Conservation (phyloP, 1,284 basidiomycete species). For the Apiotrichum veenhuisii region DNA sequence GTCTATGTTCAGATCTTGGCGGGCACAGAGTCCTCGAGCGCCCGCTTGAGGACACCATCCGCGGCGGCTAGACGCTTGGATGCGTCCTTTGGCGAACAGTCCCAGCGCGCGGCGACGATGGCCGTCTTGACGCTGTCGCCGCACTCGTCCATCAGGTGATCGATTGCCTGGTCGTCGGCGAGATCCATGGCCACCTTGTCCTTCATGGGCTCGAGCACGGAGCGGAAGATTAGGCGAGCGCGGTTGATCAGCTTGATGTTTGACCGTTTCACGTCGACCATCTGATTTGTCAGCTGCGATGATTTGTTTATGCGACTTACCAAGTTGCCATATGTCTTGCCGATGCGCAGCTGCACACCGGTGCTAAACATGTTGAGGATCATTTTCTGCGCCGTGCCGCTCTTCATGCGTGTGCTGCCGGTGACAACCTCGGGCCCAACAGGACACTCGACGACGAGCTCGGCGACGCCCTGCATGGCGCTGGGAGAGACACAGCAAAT, state of each 20-base stretch:
- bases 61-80: conserved; percentile 4
- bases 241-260: conserved; percentile 16
- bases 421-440: conserved; percentile 26
- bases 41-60: conserved; percentile 16
- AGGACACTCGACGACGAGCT: conserved; percentile 22
- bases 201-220: conserved; percentile 7
- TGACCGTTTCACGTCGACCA: conserved; percentile 15
- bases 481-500: conserved; percentile 15
- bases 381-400: conserved; percentile 25
- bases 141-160: conserved; percentile 15
- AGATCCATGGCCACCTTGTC: conserved; percentile 1
- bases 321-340: conserved; percentile 23
- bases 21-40: no score
- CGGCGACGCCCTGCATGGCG: conserved; percentile 7
- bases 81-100: conserved; percentile 10
- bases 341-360: conserved; percentile 18
- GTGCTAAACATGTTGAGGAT: conserved; percentile 26
- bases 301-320: no score
- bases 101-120: conserved; percentile 21
- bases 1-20: no score
- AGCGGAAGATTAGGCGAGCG: conserved; percentile 11
- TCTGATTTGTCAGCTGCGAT: no score
- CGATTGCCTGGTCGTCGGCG: conserved; percentile 12
- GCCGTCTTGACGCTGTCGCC: conserved; percentile 19
- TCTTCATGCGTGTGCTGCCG: conserved; percentile 25